phyloP scores from a whole-genome alignment of 148 eudicot genomes.

The Persicaria maculosa region DNA sequence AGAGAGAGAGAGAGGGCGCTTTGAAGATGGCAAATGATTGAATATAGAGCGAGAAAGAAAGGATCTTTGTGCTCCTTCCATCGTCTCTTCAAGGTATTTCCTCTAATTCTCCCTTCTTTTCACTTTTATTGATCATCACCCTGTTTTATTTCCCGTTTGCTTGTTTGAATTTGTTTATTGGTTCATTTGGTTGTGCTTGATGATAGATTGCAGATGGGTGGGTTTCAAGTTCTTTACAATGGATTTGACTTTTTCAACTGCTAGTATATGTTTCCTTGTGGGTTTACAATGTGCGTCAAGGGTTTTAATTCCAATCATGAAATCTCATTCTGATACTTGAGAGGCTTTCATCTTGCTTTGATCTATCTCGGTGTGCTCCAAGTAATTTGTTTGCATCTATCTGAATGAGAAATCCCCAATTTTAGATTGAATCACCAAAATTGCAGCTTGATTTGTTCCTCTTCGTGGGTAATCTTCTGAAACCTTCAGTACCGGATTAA shows the following conservation, averaged over 20 bases:
- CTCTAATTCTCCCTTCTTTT: background rate
- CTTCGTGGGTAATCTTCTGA: background rate
- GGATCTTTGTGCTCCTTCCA: background rate
- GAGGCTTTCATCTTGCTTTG: background rate
- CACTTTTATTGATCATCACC: background rate
- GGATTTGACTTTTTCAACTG: constrained; percentile 6
- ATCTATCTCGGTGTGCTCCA: background rate
- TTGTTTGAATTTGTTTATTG: background rate
- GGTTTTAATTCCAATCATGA: background rate
- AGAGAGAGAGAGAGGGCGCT: background rate
- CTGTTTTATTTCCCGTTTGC: background rate
- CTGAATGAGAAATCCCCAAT: constrained; percentile 6
- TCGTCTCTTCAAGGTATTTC: constrained; percentile 4
- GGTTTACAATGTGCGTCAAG: constrained; percentile 2
- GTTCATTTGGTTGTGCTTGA: background rate
- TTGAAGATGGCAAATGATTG: background rate
- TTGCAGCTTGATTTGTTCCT: background rate
- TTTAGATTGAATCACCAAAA: background rate
- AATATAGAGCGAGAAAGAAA: background rate
- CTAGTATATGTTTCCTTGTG: background rate
- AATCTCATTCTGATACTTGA: background rate
- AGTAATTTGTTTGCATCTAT: background rate
- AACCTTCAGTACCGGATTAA: background rate
- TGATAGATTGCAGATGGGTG: background rate
- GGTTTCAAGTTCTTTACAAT: background rate